phyloP scores from a whole-genome alignment of 2,329 filamentous ascomycete species.

The Neofusicoccum kwambonambiense region DNA sequence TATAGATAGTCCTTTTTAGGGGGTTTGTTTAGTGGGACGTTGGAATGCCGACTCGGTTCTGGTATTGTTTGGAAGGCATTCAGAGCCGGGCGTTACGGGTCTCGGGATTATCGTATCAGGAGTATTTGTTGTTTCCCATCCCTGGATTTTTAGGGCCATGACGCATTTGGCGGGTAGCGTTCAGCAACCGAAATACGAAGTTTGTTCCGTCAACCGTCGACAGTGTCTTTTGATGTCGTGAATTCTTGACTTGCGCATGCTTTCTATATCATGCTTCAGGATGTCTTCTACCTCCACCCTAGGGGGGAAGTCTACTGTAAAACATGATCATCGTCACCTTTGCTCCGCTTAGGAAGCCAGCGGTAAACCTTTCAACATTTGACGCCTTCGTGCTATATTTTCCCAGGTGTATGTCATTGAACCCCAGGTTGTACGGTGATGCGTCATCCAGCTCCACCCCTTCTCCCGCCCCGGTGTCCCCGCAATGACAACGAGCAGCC shows the following conservation, averaged over 20 bases:
- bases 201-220: no score
- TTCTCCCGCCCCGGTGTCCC: neutral
- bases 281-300: neutral
- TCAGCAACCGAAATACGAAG: no score
- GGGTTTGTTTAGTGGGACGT: neutral
- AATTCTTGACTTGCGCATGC: neutral
- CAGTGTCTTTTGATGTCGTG: neutral
- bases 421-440: neutral
- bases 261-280: neutral
- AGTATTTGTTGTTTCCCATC: no score
- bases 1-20: neutral
- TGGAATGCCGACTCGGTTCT: neutral
- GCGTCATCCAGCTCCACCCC: neutral
- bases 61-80: neutral
- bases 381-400: neutral
- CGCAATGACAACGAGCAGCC: neutral
- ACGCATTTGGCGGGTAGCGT: no score
- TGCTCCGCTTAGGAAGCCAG: neutral
- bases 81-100: no score
- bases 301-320: neutral
- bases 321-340: conserved; percentile 10
- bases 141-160: no score
- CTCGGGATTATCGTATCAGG: no score
- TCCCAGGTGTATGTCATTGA: neutral
- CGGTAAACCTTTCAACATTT: neutral